Percentiles rank a stretch among this genome's conserved stretches.
Evolutionary conservation across 495 filamentous ascomycete species (phyloP).

Genomic region (Trichocladium uniseriatum): DNA sequence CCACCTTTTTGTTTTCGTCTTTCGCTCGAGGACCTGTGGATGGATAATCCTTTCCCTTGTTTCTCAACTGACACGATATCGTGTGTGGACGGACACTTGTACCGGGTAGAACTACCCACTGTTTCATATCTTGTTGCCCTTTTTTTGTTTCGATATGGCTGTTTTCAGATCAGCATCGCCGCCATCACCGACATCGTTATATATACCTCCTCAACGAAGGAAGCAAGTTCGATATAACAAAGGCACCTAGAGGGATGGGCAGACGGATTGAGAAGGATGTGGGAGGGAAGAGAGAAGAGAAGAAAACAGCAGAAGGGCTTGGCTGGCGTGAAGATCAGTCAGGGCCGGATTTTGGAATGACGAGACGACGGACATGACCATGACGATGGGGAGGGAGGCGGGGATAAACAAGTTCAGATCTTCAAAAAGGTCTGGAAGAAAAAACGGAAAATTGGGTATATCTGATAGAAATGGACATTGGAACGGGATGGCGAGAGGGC

Average conservation of each 20-base stretch:
- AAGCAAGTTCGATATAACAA: neutral
- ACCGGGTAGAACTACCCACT: neutral
- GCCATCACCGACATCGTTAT: neutral
- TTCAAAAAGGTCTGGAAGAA: too few species aligned
- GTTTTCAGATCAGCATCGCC: neutral
- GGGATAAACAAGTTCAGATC: neutral
- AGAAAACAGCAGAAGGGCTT: neutral
- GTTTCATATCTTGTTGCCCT: neutral
- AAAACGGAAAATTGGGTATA: neutral
- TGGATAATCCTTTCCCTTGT: too few species aligned
- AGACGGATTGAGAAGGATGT: neutral
- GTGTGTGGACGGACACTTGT: neutral
- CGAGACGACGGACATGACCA: conserved; percentile 4
- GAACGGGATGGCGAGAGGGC: neutral
- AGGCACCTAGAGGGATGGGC: neutral
- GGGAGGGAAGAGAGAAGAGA: neutral
- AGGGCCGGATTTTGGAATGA: neutral
- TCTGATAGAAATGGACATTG: neutral
- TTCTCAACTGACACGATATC: neutral
- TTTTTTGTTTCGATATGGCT: neutral
- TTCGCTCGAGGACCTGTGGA: neutral
- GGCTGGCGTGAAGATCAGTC: neutral
- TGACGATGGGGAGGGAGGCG: neutral
- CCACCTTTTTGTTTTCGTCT: neutral
- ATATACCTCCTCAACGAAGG: neutral